A percentile compares a stretch with the other conserved stretches of the same genome.
Evolutionary conservation across 2,329 filamentous ascomycete genomes (phyloP).

Genomic region (Aspergillus tubingensis): DNA sequence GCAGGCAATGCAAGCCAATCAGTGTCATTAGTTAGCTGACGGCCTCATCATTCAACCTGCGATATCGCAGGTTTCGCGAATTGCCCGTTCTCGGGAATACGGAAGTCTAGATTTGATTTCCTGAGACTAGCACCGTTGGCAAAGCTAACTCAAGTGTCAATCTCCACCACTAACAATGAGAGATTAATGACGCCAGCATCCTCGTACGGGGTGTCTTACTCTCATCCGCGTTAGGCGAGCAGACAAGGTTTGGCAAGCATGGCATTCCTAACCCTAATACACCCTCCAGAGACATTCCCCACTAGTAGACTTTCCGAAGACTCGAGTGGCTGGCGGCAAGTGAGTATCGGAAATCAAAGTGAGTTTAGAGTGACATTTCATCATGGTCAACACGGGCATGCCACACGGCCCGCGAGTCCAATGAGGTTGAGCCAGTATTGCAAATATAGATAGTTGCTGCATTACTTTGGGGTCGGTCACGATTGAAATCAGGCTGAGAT

Average conservation of each 20-base stretch:
- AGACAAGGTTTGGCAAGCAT: conserved; percentile 24
- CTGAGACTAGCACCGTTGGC: not conserved
- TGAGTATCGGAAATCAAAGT: conserved; percentile 4
- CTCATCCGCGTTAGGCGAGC: conserved; percentile 1
- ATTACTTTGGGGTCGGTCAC: conserved; percentile 11
- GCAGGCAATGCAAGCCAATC: not conserved
- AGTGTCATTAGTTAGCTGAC: not conserved
- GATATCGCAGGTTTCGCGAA: not conserved
- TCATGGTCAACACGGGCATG: not conserved
- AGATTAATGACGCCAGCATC: not conserved
- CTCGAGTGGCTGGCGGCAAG: not conserved
- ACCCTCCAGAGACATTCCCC: conserved; percentile 29
- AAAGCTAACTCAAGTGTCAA: not conserved
- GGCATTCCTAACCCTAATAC: conserved; percentile 28
- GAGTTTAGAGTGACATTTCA: not conserved
- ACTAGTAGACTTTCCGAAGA: not conserved
- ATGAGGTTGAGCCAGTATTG: conserved; percentile 19
- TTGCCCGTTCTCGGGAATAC: not conserved
- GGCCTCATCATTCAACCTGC: not conserved
- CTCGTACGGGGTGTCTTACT: not conserved
- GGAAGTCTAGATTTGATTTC: not conserved
- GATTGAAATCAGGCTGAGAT: not conserved
- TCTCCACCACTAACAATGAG: not conserved
- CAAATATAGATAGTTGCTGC: conserved; percentile 15
- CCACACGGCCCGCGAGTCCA: conserved; percentile 18